Conservation (phyloP, 495 filamentous ascomycete species). For the Venustampulla echinocandica region DNA sequence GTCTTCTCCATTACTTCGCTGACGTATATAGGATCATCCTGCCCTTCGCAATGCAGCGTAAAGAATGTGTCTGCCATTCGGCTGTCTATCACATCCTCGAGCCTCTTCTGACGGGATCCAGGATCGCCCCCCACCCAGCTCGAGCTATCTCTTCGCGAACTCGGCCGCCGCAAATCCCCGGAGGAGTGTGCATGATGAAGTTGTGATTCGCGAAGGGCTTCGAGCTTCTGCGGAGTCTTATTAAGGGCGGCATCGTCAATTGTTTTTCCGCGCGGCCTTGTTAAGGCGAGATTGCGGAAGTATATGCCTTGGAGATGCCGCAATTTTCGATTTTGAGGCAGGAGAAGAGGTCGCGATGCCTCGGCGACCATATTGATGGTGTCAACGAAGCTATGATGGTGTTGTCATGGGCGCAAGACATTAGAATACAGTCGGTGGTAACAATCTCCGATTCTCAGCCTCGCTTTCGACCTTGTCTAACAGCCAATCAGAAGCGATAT, state of each 20-base stretch:
- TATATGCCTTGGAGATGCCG: slow-evolving; percentile 83
- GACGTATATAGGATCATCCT: slow-evolving; percentile 73
- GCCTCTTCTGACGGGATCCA: slow-evolving; percentile 57
- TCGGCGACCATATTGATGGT: slow-evolving; percentile 23
- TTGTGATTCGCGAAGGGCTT: slow-evolving; percentile 45
- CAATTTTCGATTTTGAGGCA: slow-evolving; percentile 74
- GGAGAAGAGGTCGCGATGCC: slow-evolving; percentile 33
- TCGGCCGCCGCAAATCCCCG: slow-evolving; percentile 47
- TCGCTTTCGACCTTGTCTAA: too few species aligned
- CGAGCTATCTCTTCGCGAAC: slow-evolving; percentile 56
- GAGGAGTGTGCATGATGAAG: slow-evolving; percentile 65
- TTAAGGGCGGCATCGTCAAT: slow-evolving; percentile 81
- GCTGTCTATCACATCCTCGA: slow-evolving; percentile 62
- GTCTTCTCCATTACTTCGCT: slow-evolving; percentile 73
- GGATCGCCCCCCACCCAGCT: slow-evolving; percentile 62
- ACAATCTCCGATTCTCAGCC: slow-evolving; percentile 13
- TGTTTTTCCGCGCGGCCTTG: slow-evolving; percentile 56
- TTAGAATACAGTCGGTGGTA: slow-evolving; percentile 1
- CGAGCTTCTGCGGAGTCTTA: slow-evolving; percentile 60
- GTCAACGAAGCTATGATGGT: slow-evolving; percentile 3
- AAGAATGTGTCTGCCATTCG: slow-evolving; percentile 87
- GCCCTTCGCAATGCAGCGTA: slow-evolving; percentile 61
- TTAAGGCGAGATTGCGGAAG: slow-evolving; percentile 72
- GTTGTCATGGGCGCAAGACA: slow-evolving; percentile 6
- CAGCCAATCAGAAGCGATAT: too few species aligned